phyloP scores from a whole-genome alignment of 2,329 filamentous ascomycete genomes.

The Sordariomycetes sp. region DNA sequence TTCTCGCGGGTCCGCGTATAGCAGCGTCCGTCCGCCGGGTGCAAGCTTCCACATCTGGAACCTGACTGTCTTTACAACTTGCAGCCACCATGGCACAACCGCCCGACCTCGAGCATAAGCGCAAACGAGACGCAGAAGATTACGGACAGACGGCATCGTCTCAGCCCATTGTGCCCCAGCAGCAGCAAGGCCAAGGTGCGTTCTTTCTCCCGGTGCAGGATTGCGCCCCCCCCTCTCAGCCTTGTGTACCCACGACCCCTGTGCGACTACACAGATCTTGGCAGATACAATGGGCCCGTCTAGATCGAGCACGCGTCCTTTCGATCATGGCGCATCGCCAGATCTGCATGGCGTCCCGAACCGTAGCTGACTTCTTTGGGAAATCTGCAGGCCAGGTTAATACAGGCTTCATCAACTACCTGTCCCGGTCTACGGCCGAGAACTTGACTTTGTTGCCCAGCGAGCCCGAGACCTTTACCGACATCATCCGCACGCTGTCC shows the following conservation, averaged over 20 bases:
- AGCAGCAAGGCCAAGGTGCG: not conserved
- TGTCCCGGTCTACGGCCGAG: conserved; percentile 32
- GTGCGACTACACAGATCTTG: not conserved
- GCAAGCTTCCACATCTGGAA: not conserved
- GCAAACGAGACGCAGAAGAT: conserved; percentile 39
- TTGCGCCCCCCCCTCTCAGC: not conserved
- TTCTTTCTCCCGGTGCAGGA: not conserved
- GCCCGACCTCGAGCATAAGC: conserved; percentile 33
- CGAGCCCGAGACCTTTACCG: conserved; percentile 59
- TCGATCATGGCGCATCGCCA: too few relatives aligned
- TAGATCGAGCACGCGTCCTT: not conserved
- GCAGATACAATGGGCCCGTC: not conserved
- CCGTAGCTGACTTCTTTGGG: too few relatives aligned
- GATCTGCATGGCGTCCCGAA: too few relatives aligned
- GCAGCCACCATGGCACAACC: conserved; percentile 37
- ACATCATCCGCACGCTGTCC: conserved; percentile 62
- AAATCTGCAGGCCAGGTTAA: not conserved
- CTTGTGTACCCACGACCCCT: not conserved
- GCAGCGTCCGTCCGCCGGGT: not conserved
- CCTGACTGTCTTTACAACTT: conserved; percentile 1
- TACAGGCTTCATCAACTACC: conserved; percentile 41
- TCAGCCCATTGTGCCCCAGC: conserved; percentile 4
- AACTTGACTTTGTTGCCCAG: conserved; percentile 42
- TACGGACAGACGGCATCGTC: conserved; percentile 18
- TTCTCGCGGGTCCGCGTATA: conserved; percentile 5